These are phyloP conservation scores for Suhomyces bribrorum DNA, from an alignment of 1,139 yeast genomes.

Conservation along the genomic window DNA sequence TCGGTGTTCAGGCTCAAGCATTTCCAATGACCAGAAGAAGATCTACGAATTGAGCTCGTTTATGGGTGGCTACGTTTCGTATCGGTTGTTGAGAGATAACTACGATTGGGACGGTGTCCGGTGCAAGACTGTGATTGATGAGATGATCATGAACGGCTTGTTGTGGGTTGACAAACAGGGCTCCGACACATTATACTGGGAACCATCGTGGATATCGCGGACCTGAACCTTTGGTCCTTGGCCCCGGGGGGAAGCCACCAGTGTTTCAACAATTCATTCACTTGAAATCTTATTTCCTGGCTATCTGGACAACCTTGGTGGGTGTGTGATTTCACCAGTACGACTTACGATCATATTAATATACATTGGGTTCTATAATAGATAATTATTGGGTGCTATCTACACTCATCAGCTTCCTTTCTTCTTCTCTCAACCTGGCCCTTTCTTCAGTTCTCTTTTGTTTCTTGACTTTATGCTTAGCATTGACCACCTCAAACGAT, in stretches of 20 bases:
- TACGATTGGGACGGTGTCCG: conserved; percentile 69
- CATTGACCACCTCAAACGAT: conserved; percentile 65
- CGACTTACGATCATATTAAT: too few relatives aligned
- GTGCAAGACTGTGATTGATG: conserved; percentile 65
- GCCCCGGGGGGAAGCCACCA: too few relatives aligned
- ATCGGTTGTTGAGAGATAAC: conserved; percentile 64
- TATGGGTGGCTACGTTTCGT: conserved; percentile 66
- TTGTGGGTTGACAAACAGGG: conserved; percentile 79
- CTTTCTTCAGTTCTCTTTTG: conserved; percentile 16
- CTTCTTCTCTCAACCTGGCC: neutral
- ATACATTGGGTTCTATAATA: neutral
- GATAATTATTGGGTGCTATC: neutral
- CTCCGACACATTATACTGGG: conserved; percentile 65
- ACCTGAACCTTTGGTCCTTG: neutral
- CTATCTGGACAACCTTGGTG: too few relatives aligned
- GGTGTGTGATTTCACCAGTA: too few relatives aligned
- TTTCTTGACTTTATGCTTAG: conserved; percentile 55
- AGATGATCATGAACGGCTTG: conserved; percentile 77
- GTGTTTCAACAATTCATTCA: too few relatives aligned
- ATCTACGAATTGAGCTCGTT: conserved; percentile 74
- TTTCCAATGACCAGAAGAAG: conserved; percentile 61
- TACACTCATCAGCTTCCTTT: neutral
- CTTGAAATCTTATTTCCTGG: too few relatives aligned
- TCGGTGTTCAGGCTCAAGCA: conserved; percentile 35
- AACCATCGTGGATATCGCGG: conserved; percentile 42